Conservation (phyloP, 192 early-diverging fungal species). For the Coemansia sp. region DNA sequence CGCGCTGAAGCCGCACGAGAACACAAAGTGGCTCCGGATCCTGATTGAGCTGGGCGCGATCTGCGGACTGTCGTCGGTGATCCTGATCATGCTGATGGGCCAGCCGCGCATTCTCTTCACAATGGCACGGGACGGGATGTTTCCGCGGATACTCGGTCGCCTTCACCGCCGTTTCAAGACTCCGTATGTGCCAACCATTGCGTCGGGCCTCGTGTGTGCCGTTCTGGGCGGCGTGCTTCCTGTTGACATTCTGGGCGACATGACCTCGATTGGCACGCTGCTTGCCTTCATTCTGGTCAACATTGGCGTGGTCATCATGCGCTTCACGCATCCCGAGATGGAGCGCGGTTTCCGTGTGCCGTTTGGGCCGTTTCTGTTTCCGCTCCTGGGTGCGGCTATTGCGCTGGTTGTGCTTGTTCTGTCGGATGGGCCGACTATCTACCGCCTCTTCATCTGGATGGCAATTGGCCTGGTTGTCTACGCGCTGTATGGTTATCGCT, state of each 20-base stretch:
- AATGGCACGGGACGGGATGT: constrained; percentile 86
- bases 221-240: constrained; percentile 73
- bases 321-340: constrained; percentile 70
- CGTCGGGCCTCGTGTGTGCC: constrained; percentile 66
- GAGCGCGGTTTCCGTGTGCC: constrained; percentile 74
- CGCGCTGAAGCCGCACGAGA: constrained; percentile 36
- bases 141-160: constrained; percentile 71
- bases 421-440: constrained; percentile 65
- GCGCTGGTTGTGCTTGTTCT: constrained; percentile 68
- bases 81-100: constrained; percentile 71
- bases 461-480: constrained; percentile 80
- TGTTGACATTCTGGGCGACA: constrained; percentile 78
- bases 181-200: constrained; percentile 71
- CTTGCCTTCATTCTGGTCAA: constrained; percentile 86
- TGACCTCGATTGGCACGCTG: constrained; percentile 85
- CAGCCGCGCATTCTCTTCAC: constrained; percentile 88
- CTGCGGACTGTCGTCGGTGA: constrained; percentile 76
- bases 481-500: constrained; percentile 61
- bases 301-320: constrained; percentile 71
- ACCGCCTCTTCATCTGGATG: constrained; percentile 79
- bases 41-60: constrained; percentile 79
- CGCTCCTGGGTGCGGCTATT: constrained; percentile 61
- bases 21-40: constrained; percentile 71
- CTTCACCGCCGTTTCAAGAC: constrained; percentile 75
- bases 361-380: constrained; percentile 63